Conservation (phyloP, 2,329 filamentous ascomycete species). For the Grosmannia huntii region DNA sequence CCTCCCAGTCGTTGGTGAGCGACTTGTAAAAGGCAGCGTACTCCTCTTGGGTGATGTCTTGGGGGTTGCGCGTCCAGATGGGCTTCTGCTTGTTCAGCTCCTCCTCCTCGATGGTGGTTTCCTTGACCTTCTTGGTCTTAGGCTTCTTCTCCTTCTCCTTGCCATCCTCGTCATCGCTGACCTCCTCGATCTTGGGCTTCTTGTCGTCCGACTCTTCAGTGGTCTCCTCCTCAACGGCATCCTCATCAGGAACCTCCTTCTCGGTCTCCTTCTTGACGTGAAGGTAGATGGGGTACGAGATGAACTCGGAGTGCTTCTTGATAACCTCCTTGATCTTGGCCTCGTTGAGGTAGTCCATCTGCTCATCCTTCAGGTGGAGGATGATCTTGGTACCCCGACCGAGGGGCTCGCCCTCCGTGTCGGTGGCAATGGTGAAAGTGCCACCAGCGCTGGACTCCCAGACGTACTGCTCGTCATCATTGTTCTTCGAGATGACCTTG, state of each 20-base stretch:
- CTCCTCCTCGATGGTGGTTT: conserved; percentile 96
- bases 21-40: conserved; percentile 99
- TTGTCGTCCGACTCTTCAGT: conserved; percentile 69
- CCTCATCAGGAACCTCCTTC: conserved; percentile 96
- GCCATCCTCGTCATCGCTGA: conserved; percentile 71
- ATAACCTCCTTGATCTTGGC: conserved; percentile 99
- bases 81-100: conserved; percentile 99
- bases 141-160: conserved; percentile 79
- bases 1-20: conserved; percentile 99
- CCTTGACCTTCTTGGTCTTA: conserved; percentile 99
- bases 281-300: conserved; percentile 99
- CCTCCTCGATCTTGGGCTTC: conserved; percentile 92
- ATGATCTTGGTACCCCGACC: conserved; percentile 96
- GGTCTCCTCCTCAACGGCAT: conserved; percentile 53
- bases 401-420: conserved; percentile 81
- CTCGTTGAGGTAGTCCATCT: conserved; percentile 97
- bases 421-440: conserved; percentile 85
- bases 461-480: conserved; percentile 99
- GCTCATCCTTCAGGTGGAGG: conserved; percentile 98
- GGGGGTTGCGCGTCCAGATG: conserved; percentile 98
- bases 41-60: conserved; percentile 91
- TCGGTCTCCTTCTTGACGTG: conserved; percentile 99
- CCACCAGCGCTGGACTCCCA: conserved; percentile 98
- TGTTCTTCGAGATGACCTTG: conserved; percentile 94
- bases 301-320: conserved; percentile 99